Evolutionary conservation across 2,329 filamentous ascomycete species (phyloP).

Genomic region (Monosporascus sp.): DNA sequence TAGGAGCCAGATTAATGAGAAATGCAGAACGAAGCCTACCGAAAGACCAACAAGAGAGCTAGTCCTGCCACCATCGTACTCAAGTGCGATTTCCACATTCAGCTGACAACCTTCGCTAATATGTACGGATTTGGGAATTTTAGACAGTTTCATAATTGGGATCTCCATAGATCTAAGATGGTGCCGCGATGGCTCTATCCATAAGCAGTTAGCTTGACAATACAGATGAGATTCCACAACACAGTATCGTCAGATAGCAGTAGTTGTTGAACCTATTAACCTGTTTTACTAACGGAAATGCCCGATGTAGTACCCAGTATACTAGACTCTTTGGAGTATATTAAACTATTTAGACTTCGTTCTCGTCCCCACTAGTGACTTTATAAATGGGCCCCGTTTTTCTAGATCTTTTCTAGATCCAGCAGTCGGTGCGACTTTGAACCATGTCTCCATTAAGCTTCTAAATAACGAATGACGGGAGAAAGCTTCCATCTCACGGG

Average conservation of each 20-base stretch:
- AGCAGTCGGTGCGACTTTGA: neutral
- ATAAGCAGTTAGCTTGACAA: neutral
- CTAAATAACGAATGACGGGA: neutral
- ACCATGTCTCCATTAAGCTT: neutral
- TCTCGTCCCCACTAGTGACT: neutral
- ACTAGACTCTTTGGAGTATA: too few species aligned
- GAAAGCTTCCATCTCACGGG: neutral
- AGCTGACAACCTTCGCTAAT: neutral
- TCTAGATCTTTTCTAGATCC: neutral
- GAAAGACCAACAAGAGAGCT: neutral
- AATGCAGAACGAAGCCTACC: too few species aligned
- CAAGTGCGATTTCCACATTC: neutral
- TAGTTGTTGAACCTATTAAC: neutral
- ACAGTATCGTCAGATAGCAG: neutral
- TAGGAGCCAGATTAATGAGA: too few species aligned
- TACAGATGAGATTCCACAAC: neutral
- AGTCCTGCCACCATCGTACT: neutral
- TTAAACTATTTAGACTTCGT: too few species aligned
- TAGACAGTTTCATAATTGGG: neutral
- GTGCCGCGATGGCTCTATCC: neutral
- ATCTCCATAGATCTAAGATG: conserved; percentile 1
- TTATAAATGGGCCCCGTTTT: neutral
- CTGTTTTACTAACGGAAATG: neutral
- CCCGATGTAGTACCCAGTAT: neutral
- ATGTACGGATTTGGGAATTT: neutral